Evolutionary conservation across 2,329 filamentous ascomycete species (phyloP).

Genomic region (Tolypocladium nubicola): DNA sequence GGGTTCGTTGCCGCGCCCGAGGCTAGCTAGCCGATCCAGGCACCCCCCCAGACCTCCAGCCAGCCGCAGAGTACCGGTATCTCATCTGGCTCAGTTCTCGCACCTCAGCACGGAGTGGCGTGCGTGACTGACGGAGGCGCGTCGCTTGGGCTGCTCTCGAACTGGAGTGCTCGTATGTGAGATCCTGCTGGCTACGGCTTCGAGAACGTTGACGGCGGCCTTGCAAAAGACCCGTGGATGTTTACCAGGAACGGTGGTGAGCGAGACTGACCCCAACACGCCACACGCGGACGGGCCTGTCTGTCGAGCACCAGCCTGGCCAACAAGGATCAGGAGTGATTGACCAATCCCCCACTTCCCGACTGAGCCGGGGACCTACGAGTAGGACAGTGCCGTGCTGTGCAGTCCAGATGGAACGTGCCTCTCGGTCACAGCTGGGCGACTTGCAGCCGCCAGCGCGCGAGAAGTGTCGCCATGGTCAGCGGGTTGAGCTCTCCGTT

Average conservation of each 20-base stretch:
- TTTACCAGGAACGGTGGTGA: not conserved
- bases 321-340: not conserved
- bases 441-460: not conserved
- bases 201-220: not conserved
- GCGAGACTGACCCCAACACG: not conserved
- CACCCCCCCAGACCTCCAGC: not conserved
- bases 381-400: not conserved
- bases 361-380: not conserved
- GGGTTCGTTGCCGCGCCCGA: not conserved
- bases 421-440: not conserved
- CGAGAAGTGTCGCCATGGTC: not conserved
- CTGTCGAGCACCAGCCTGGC: not conserved
- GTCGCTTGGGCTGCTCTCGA: not conserved
- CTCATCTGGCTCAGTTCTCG: not conserved
- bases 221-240: not conserved
- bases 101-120: not conserved
- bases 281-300: not conserved
- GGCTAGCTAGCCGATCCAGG: not conserved
- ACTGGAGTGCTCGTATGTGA: too few species aligned
- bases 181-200: not conserved
- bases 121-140: not conserved
- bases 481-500: not conserved
- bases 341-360: slow-evolving; percentile 2
- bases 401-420: not conserved
- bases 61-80: not conserved